phyloP scores from a whole-genome alignment of 768 basidiomycete species.

The Russula brevipes region DNA sequence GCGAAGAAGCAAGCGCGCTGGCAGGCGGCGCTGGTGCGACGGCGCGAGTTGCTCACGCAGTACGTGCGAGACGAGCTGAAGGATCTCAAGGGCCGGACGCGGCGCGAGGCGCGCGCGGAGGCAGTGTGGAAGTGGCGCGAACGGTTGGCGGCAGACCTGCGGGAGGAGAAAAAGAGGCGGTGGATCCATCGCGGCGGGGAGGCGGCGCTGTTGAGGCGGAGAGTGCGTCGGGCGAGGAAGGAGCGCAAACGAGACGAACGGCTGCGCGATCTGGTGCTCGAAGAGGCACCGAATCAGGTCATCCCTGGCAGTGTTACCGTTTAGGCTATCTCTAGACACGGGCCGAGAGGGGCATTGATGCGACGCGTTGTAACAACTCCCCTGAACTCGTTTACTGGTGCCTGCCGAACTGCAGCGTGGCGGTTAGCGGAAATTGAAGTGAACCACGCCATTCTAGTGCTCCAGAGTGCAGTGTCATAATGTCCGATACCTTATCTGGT shows the following conservation, averaged over 20 bases:
- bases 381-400: not conserved
- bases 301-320: constrained; percentile 20
- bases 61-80: constrained; percentile 45
- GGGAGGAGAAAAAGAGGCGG: constrained; percentile 55
- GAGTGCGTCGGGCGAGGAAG: constrained; percentile 31
- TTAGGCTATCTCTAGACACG: not conserved
- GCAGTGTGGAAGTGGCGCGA: constrained; percentile 71
- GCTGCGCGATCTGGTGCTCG: constrained; percentile 32
- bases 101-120: constrained; percentile 62
- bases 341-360: not conserved
- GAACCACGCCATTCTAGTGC: too few relatives aligned
- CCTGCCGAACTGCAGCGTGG: too few relatives aligned
- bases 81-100: constrained; percentile 54
- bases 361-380: not conserved
- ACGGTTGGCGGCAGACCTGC: constrained; percentile 51
- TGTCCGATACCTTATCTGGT: not conserved
- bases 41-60: constrained; percentile 46
- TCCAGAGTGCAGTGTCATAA: not conserved
- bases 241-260: constrained; percentile 29
- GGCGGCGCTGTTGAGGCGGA: constrained; percentile 27
- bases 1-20: constrained; percentile 78
- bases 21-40: constrained; percentile 50
- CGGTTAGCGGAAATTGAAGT: too few relatives aligned
- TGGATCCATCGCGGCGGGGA: constrained; percentile 39
- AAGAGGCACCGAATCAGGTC: constrained; percentile 32